Conservation (phyloP, 2,329 filamentous ascomycete species). For the Arthrinium phaeospermum region DNA sequence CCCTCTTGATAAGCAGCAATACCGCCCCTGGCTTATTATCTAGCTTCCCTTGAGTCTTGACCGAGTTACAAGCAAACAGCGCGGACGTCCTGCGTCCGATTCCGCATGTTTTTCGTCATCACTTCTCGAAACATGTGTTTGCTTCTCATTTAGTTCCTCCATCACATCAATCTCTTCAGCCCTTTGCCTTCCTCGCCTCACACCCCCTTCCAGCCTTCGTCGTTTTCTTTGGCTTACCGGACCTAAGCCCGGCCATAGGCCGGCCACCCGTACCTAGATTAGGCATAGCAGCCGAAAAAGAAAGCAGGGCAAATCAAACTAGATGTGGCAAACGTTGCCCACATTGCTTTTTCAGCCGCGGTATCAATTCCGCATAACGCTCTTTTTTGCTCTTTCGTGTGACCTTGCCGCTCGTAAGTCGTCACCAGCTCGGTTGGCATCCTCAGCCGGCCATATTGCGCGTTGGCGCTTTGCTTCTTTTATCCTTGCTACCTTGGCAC, state of each 20-base stretch:
- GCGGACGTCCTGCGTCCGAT: not conserved
- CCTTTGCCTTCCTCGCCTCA: not conserved
- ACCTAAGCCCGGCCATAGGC: not conserved
- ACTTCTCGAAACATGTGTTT: not conserved
- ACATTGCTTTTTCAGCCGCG: not conserved
- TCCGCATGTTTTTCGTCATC: not conserved
- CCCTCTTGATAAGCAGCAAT: not conserved
- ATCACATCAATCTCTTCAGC: not conserved
- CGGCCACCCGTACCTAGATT: not conserved
- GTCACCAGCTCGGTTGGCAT: not conserved
- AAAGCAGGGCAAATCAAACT: not conserved
- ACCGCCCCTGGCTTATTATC: not conserved
- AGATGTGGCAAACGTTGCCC: not conserved
- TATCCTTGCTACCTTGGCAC: not conserved
- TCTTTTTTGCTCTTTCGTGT: not conserved
- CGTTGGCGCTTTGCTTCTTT: not conserved
- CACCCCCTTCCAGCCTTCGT: not conserved
- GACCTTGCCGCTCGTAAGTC: not conserved
- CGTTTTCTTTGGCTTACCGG: not conserved
- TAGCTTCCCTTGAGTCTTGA: not conserved
- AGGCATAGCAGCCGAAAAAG: conserved; percentile 11
- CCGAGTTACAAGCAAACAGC: not conserved
- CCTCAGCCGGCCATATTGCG: not conserved
- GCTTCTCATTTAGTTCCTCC: not conserved
- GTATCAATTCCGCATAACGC: not conserved